phyloP scores from a whole-genome alignment of 805 yeast species.

The Myxozyma monticola region DNA sequence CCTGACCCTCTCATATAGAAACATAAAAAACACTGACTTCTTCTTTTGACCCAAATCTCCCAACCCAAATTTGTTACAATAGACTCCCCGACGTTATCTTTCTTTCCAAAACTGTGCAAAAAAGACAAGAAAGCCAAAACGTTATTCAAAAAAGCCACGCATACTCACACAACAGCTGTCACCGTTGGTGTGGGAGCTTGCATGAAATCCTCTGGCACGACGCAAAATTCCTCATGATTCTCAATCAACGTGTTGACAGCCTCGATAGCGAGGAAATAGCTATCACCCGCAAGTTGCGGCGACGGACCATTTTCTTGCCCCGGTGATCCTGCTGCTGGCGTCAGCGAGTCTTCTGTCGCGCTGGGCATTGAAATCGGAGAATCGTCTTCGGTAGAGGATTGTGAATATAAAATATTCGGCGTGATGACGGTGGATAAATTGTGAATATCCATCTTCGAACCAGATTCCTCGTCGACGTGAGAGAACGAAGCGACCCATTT shows the following conservation, averaged over 20 bases:
- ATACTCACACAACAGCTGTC: no score
- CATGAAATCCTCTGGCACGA: slow-evolving; percentile 66
- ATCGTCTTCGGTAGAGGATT: slow-evolving; percentile 8
- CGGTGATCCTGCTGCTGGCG: background rate
- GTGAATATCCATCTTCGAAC: slow-evolving; percentile 94
- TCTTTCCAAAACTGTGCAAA: no score
- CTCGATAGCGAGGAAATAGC: slow-evolving; percentile 86
- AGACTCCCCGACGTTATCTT: no score
- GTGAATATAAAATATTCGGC: slow-evolving; percentile 77
- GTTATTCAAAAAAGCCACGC: no score
- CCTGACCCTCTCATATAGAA: no score
- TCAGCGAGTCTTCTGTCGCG: background rate
- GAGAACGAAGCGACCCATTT: slow-evolving; percentile 97
- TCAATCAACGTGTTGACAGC: slow-evolving; percentile 82
- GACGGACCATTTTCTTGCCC: slow-evolving; percentile 1
- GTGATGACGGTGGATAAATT: slow-evolving; percentile 94
- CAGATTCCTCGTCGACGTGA: slow-evolving; percentile 83
- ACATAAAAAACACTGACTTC: no score
- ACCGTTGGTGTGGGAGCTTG: no score
- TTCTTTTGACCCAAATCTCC: no score
- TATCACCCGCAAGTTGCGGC: slow-evolving; percentile 39
- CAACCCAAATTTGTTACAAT: no score
- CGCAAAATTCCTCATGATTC: slow-evolving; percentile 72
- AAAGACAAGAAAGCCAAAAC: no score
- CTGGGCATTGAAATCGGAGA: background rate